Evolutionary conservation across 805 yeast species (phyloP), one percentile per base, ranked within the genome.

Genomic region (Candida xiaguanensis): DNA sequence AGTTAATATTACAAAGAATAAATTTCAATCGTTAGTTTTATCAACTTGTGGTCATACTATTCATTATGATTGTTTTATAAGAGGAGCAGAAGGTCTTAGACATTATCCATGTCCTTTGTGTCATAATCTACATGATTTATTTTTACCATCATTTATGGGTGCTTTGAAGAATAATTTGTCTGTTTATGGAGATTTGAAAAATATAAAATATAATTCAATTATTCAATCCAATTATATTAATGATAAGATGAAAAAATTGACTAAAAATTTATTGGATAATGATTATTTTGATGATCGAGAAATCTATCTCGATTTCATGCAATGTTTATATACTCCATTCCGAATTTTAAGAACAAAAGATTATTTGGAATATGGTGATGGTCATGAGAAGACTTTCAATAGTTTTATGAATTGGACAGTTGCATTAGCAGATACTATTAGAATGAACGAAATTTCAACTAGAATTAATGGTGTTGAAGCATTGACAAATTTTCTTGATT

Each of bases 391-490:
- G 49, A 44, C 36, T 53, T 39, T 51, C 39, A 37, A 50, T 37
- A 16, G 39, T 16, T 38, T 60, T 16, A 50, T 44, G 34, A 51
- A 48, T 11, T 30, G 58, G 5, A 53, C 67, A 1, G 44, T 46
- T 4, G 39, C 63, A 11, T 50, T 75, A 31, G 74, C 77, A 2
- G 67, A 73, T 44, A 72, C 81, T 0, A 68, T 83, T 18, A 67
- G 74, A 17, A 75, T 80, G 71, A 58, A 71, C 27, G 90, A 84
- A 49, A 73, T 82, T 16, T 50, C 81, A 0, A 67, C 80, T 1
- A 68, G 90, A 52, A 52, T 72, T n/a, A 70, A 72, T 13, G 71
- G 67, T 2, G 41, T 34, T 7, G 43, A 44, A 11, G 51, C 59
- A 12, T 53, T 53, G 26, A 36, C 47, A 5, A 40, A 43, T 8